A percentile compares a stretch with the other conserved stretches of the same genome.
Evolutionary conservation across 2,329 filamentous ascomycete species (phyloP).

Genomic region (Pseudohalonectria lignicola): DNA sequence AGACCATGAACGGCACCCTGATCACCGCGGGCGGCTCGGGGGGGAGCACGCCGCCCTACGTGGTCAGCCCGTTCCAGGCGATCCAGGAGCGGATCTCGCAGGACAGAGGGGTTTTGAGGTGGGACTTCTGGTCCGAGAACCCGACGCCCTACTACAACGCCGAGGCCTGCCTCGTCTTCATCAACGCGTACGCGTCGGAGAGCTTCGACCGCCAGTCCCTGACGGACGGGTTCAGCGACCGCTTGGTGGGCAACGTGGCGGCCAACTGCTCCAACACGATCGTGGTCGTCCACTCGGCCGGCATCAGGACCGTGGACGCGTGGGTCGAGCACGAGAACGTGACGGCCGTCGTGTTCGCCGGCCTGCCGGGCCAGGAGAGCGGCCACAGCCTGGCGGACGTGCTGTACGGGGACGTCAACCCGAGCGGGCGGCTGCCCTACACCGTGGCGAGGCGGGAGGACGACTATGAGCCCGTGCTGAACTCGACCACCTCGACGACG

Average conservation of each 20-base stretch:
- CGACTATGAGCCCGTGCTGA: conserved; percentile 36
- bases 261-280: conserved; percentile 45
- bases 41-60: conserved; percentile 36
- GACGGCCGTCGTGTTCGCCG: conserved; percentile 48
- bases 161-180: conserved; percentile 55
- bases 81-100: conserved; percentile 40
- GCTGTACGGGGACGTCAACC: conserved; percentile 48
- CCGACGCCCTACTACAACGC: conserved; percentile 33
- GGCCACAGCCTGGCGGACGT: conserved; percentile 49
- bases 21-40: conserved; percentile 40
- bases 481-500: conserved; percentile 2
- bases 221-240: conserved; percentile 56
- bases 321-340: conserved; percentile 47
- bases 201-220: conserved; percentile 58
- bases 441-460: conserved; percentile 38
- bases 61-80: conserved; percentile 38
- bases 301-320: conserved; percentile 47
- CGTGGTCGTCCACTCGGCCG: conserved; percentile 56
- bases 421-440: conserved; percentile 45
- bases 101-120: conserved; percentile 47
- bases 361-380: conserved; percentile 49
- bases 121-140: conserved; percentile 36
- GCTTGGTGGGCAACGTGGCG: conserved; percentile 41
- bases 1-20: conserved; percentile 41
- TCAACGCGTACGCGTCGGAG: conserved; percentile 66